phyloP scores from a whole-genome alignment of 1,139 yeast genomes.

The Waltiozyma solani region DNA sequence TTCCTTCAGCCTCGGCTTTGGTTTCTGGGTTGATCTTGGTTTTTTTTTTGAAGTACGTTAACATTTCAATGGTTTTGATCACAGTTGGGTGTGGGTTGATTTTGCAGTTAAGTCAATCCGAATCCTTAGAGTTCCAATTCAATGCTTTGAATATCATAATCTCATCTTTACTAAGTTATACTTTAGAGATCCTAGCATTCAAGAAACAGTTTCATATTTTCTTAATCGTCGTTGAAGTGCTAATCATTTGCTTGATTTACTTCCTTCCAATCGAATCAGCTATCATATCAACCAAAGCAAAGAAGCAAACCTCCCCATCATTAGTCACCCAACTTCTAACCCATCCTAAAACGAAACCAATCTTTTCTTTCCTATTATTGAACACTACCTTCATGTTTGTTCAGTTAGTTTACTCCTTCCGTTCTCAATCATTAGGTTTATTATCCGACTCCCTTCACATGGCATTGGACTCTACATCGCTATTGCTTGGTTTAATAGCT shows the following conservation, averaged over 20 bases:
- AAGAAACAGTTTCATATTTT: constrained; percentile 12
- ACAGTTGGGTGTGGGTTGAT: constrained; percentile 16
- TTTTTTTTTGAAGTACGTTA: not conserved
- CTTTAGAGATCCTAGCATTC: constrained; percentile 24
- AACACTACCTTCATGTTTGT: constrained; percentile 92
- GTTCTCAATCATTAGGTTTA: constrained; percentile 86
- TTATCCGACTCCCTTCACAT: constrained; percentile 91
- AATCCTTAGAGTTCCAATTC: constrained; percentile 6
- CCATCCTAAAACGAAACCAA: constrained; percentile 77
- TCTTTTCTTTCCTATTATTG: constrained; percentile 74
- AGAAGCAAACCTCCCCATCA: constrained; percentile 6
- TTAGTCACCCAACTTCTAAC: constrained; percentile 33
- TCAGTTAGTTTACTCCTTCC: constrained; percentile 81
- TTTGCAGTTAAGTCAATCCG: constrained; percentile 10
- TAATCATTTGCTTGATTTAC: constrained; percentile 6
- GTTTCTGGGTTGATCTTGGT: not conserved
- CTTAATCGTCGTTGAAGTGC: constrained; percentile 10
- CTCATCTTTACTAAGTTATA: constrained; percentile 22
- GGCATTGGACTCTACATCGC: constrained; percentile 90
- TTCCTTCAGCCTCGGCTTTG: not conserved
- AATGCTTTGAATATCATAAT: constrained; percentile 17
- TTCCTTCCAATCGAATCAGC: constrained; percentile 12
- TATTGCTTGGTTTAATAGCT: constrained; percentile 84
- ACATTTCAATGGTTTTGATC: constrained; percentile 18
- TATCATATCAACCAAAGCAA: constrained; percentile 1